phyloP scores from a whole-genome alignment of 2,329 filamentous ascomycete species.

The Aspergillus candidus region DNA sequence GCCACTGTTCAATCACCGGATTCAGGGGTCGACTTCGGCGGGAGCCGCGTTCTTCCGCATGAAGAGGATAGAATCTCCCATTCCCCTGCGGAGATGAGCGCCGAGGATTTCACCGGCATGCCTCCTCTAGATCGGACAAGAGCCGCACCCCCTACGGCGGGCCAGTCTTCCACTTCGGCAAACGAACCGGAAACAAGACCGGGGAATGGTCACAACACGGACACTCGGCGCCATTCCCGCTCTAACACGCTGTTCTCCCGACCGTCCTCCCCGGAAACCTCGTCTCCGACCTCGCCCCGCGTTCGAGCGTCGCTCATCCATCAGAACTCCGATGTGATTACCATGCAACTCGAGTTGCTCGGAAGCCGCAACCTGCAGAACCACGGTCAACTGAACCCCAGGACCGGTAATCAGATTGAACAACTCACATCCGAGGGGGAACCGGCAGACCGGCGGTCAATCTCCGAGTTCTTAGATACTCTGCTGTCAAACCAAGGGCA shows the following conservation, averaged over 20 bases:
- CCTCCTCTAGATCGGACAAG: constrained; percentile 20
- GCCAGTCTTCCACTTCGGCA: constrained; percentile 4
- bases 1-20: constrained; percentile 9
- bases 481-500: constrained; percentile 27
- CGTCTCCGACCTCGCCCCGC: constrained; percentile 36
- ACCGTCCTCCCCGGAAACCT: constrained; percentile 36
- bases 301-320: constrained; percentile 40
- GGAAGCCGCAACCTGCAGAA: constrained; percentile 25
- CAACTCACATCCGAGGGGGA: constrained; percentile 10
- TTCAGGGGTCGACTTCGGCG: constrained; percentile 15
- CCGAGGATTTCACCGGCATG: constrained; percentile 26
- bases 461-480: constrained; percentile 33
- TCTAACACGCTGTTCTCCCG: constrained; percentile 38
- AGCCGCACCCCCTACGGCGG: constrained; percentile 10
- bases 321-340: constrained; percentile 39
- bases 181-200: constrained; percentile 8
- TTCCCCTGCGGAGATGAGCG: constrained; percentile 34
- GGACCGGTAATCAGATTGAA: constrained; percentile 10
- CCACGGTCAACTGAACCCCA: constrained; percentile 13
- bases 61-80: constrained; percentile 35
- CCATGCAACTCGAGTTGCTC: constrained; percentile 40
- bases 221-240: constrained; percentile 26
- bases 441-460: constrained; percentile 21
- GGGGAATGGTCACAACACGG: constrained; percentile 5
- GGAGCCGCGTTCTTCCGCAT: constrained; percentile 20